A percentile compares a stretch with the other conserved stretches of the same genome.
Conservation (phyloP, 2,329 filamentous ascomycete genomes). For the Cucurbitaria berberidis region DNA sequence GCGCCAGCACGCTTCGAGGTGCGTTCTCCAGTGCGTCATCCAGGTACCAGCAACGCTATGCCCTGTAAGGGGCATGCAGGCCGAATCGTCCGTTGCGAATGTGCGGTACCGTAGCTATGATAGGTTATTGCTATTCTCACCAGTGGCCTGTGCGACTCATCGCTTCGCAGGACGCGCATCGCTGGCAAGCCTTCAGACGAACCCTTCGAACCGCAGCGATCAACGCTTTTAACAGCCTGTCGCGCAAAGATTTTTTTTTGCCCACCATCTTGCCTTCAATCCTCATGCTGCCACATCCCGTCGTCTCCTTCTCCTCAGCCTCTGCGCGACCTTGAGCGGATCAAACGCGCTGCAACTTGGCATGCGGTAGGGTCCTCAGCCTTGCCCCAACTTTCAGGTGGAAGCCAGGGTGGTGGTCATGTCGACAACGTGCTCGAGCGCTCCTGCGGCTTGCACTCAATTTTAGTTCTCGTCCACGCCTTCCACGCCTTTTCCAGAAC, state of each 20-base stretch:
- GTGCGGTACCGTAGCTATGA: conserved; percentile 27
- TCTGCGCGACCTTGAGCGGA: conserved; percentile 22
- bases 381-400: conserved; percentile 47
- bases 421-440: conserved; percentile 38
- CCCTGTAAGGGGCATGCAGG: conserved; percentile 39
- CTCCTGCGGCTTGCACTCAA: conserved; percentile 32
- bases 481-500: conserved; percentile 48
- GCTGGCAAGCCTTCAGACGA: conserved; percentile 6
- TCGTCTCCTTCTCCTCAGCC: background rate
- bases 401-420: conserved; percentile 32
- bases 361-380: conserved; percentile 37
- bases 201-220: background rate
- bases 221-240: background rate
- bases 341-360: conserved; percentile 43
- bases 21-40: conserved; percentile 35
- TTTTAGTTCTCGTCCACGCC: conserved; percentile 39
- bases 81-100: conserved; percentile 20
- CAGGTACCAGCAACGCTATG: conserved; percentile 38
- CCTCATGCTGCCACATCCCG: background rate
- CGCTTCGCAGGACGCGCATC: conserved; percentile 18
- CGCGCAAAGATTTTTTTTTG: background rate
- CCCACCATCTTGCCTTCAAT: background rate
- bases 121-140: conserved; percentile 22
- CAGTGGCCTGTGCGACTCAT: conserved; percentile 22
- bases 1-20: conserved; percentile 20